Evolutionary conservation across 2,329 filamentous ascomycete species (phyloP), one percentile per base, ranked within the genome.

Genomic region (Pseudovirgaria hyperparasitica): DNA sequence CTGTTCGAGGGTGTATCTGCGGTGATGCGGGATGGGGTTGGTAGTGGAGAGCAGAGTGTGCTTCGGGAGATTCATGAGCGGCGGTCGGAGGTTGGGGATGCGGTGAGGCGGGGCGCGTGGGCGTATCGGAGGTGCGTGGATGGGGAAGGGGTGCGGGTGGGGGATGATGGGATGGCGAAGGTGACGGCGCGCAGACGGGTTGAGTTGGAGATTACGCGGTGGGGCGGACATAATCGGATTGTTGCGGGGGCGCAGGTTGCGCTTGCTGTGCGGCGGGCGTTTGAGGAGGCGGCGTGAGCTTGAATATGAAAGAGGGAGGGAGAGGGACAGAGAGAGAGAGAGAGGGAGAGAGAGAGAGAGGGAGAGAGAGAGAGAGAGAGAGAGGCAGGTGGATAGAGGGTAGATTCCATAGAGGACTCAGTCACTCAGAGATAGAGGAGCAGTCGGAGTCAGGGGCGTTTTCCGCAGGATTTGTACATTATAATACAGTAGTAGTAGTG

Each of bases 261-360:
- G 6, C 52, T 79, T 20, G 76, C 76, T 2, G 63, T 81, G 1
- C 64, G 76, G 58, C 65, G 74, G 32, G 70, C 70, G 2, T 82
- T 82, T 49, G 68, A 67, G 32, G 33, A 22, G 19, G 17, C 13
- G 19, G 38, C 30, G 36, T 39, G 19, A 9, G 19, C 9, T 20
- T 20, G 19, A 20, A 20, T 9, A n/a, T 9, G 19, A 20, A 20
- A 20, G 9, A n/a, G 19, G n/a, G n/a, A 20, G 19, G 19, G 19
- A 9, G n/a, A 20, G 19, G 19, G 19, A 9, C 9, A 9, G 19
- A n/a, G n/a, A 20, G n/a, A n/a, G 16, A n/a, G 6, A 13, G 15
- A 25, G 16, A 16, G 11, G 24, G 21, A 25, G 6, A 24, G 27
- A 22, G 24, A 22, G 19, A 16, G 14, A 3, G 30, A 35, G 20